Percentiles rank a stretch among this genome's conserved stretches.
Evolutionary conservation across 352 stramenopile genomes (phyloP).

Genomic region (Elongisporangium anandrum): DNA sequence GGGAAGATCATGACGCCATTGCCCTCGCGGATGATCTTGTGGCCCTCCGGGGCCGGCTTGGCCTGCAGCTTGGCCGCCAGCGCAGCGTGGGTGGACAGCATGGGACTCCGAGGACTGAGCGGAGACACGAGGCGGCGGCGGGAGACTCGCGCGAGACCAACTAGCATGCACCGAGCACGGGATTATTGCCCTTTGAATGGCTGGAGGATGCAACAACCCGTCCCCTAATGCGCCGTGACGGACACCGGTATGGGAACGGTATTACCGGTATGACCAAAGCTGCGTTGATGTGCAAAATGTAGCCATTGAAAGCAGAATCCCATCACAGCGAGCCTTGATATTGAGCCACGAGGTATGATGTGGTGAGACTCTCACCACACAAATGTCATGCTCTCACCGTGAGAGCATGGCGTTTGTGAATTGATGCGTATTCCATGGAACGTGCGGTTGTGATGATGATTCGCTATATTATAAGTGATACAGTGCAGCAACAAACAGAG

Average conservation of each 20-base stretch:
- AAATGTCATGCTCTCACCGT: too few relatives aligned
- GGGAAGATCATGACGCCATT: conserved; percentile 90
- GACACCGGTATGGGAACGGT: background rate
- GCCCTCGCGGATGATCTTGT: conserved; percentile 89
- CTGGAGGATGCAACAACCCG: conserved; percentile 1
- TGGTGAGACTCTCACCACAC: too few relatives aligned
- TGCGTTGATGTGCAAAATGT: background rate
- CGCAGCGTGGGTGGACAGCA: conserved; percentile 41
- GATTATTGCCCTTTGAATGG: conserved; percentile 4
- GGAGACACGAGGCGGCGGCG: background rate
- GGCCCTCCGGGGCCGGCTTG: conserved; percentile 50
- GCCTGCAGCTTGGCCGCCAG: conserved; percentile 58
- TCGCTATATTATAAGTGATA: too few relatives aligned
- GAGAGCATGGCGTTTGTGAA: too few relatives aligned
- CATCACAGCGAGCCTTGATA: too few relatives aligned
- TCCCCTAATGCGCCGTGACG: background rate
- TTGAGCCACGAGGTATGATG: too few relatives aligned
- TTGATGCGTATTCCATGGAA: too few relatives aligned
- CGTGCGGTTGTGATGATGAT: too few relatives aligned
- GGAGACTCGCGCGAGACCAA: conserved; percentile 6
- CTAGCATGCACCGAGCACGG: conserved; percentile 16
- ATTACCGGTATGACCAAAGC: background rate
- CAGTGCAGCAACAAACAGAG: too few relatives aligned
- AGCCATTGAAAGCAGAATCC: too few relatives aligned
- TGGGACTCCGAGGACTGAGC: conserved; percentile 1